These are phyloP conservation scores for Neofusicoccum parvum DNA, from an alignment of 2,329 filamentous ascomycete genomes.

Conservation along the genomic window DNA sequence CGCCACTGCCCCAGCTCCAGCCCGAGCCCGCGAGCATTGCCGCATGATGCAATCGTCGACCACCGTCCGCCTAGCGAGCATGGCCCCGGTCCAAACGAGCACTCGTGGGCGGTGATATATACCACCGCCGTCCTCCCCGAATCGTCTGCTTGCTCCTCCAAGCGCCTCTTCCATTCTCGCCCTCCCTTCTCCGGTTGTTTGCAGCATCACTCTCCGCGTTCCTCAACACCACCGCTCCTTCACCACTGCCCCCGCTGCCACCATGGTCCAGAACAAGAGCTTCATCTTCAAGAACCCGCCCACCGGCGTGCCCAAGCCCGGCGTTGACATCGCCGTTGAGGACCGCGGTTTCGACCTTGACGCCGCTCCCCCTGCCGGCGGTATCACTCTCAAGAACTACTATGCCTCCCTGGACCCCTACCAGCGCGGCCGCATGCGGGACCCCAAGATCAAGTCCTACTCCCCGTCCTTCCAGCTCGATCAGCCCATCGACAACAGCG, in stretches of 20 bases:
- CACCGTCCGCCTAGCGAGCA: neutral
- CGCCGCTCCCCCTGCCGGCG: conserved; percentile 60
- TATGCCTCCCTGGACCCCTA: conserved; percentile 84
- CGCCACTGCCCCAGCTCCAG: neutral
- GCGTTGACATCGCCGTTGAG: conserved; percentile 71
- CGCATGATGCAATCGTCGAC: conserved; percentile 11
- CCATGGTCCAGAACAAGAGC: conserved; percentile 70
- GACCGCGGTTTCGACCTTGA: conserved; percentile 68
- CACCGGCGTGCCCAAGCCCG: conserved; percentile 65
- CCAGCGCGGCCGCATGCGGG: conserved; percentile 77
- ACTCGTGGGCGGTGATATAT: neutral
- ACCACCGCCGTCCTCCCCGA: neutral
- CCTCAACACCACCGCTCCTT: neutral
- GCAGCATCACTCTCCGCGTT: neutral
- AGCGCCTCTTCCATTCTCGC: neutral
- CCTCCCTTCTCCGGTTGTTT: neutral
- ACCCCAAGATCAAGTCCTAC: conserved; percentile 67
- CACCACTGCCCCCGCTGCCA: neutral
- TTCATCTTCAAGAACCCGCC: conserved; percentile 74
- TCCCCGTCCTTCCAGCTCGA: conserved; percentile 62
- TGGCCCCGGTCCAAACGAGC: neutral
- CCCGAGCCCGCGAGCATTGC: neutral
- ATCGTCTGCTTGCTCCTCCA: too few relatives aligned
- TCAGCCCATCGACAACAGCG: conserved; percentile 65
- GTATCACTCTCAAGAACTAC: conserved; percentile 69